Evolutionary conservation across 495 filamentous ascomycete genomes (phyloP).

Genomic region (Parachaetomium inaequale): DNA sequence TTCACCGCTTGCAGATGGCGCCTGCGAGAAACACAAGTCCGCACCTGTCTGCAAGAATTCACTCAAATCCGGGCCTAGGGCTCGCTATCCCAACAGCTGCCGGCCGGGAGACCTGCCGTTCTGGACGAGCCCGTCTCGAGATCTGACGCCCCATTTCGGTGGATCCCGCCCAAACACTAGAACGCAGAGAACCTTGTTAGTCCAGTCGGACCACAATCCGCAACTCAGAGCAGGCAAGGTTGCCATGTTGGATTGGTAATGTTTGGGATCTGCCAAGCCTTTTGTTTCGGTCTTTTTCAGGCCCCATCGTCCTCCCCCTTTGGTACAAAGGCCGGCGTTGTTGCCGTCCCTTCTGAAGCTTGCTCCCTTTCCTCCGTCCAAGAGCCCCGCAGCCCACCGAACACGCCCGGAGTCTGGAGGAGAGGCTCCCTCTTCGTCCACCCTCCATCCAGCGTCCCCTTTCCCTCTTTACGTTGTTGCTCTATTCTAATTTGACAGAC

Average conservation of each 20-base stretch:
- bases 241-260: constrained; percentile 14
- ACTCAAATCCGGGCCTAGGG: neutral
- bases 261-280: constrained; percentile 3
- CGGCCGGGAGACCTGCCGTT: neutral
- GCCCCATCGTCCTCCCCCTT: neutral
- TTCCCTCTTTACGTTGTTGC: neutral
- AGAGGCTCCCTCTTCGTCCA: constrained; percentile 17
- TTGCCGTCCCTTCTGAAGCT: neutral
- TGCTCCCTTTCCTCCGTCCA: neutral
- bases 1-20: neutral
- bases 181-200: neutral
- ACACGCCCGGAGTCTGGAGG: constrained; percentile 7
- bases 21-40: no score
- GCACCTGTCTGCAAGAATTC: neutral
- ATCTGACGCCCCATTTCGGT: neutral
- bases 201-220: neutral
- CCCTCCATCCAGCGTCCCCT: neutral
- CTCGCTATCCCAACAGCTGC: neutral
- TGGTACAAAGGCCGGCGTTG: neutral
- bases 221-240: neutral
- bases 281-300: constrained; percentile 1
- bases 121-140: constrained; percentile 1
- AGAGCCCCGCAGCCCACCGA: neutral
- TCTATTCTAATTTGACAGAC: neutral
- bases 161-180: neutral